phyloP scores from a whole-genome alignment of 1,139 yeast genomes.

The Lodderomyces jiufengensis region DNA sequence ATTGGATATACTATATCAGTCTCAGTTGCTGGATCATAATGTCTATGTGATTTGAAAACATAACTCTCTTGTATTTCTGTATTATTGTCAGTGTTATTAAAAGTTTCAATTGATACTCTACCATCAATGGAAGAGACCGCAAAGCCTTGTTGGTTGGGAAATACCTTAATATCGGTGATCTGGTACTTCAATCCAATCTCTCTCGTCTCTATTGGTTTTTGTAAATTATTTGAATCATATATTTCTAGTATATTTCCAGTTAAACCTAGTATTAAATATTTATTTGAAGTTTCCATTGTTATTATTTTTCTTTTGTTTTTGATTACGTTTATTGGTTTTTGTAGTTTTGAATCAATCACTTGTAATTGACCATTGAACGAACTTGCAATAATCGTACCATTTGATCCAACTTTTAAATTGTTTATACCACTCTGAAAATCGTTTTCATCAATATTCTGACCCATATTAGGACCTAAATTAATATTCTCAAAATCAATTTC shows the following conservation, averaged over 20 bases:
- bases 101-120: constrained; percentile 75
- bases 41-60: constrained; percentile 83
- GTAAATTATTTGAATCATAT: constrained; percentile 51
- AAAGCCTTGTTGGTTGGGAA: constrained; percentile 60
- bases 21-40: constrained; percentile 35
- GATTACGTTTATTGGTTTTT: constrained; percentile 12
- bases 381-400: constrained; percentile 33
- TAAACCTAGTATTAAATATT: constrained; percentile 54
- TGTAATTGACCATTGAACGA: constrained; percentile 53
- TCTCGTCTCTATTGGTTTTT: constrained; percentile 46
- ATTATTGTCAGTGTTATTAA: constrained; percentile 36
- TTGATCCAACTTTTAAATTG: constrained; percentile 27
- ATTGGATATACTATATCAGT: constrained; percentile 74
- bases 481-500: constrained; percentile 43
- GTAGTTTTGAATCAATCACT: constrained; percentile 28
- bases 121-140: constrained; percentile 86
- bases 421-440: constrained; percentile 27
- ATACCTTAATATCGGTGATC: constrained; percentile 55
- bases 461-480: constrained; percentile 18
- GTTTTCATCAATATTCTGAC: constrained; percentile 10
- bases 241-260: constrained; percentile 52
- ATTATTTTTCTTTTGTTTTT: constrained; percentile 48
- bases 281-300: constrained; percentile 55
- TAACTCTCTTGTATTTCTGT: constrained; percentile 51
- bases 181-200: constrained; percentile 76